Percentiles rank a stretch among this genome's conserved stretches.
Evolutionary conservation across 2,329 filamentous ascomycete genomes (phyloP).

Genomic region (Rhinocladiella similis): DNA sequence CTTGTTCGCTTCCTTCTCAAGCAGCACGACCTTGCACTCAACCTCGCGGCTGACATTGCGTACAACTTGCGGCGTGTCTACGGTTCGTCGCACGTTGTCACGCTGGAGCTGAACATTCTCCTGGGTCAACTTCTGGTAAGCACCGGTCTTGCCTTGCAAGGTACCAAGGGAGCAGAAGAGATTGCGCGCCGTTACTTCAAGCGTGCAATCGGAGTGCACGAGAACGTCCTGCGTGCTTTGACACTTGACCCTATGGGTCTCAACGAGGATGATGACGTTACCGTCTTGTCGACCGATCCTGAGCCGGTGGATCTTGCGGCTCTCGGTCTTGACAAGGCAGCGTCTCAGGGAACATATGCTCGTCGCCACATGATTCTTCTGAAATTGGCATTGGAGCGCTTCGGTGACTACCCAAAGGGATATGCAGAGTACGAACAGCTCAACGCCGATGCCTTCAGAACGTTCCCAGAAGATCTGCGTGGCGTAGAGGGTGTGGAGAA

Average conservation of each 20-base stretch:
- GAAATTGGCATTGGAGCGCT: slow-evolving; percentile 41
- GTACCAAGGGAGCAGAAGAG: slow-evolving; percentile 15
- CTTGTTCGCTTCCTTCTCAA: slow-evolving; percentile 49
- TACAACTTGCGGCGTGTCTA: slow-evolving; percentile 58
- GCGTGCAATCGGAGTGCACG: slow-evolving; percentile 35
- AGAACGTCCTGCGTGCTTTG: slow-evolving; percentile 27
- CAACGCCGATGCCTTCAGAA: slow-evolving; percentile 31
- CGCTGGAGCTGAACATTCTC: slow-evolving; percentile 51
- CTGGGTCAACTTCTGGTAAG: slow-evolving; percentile 52
- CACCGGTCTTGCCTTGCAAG: slow-evolving; percentile 29
- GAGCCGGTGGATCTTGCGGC: slow-evolving; percentile 27
- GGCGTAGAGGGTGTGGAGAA: slow-evolving; percentile 47
- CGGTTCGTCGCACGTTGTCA: slow-evolving; percentile 44
- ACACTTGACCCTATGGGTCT: neutral
- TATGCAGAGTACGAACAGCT: slow-evolving; percentile 50
- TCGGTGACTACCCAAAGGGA: slow-evolving; percentile 48
- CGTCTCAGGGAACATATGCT: slow-evolving; percentile 35
- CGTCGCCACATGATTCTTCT: slow-evolving; percentile 40
- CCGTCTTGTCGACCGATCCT: slow-evolving; percentile 4
- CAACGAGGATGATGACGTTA: slow-evolving; percentile 17
- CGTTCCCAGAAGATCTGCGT: neutral
- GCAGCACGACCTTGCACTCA: slow-evolving; percentile 24
- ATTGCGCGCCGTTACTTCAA: slow-evolving; percentile 31
- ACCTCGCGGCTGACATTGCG: slow-evolving; percentile 55
- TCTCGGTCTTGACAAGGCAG: slow-evolving; percentile 17